Evolutionary conservation across 345 rosid genomes (phyloP).

Genomic region (Euphorbia tirucalli): DNA sequence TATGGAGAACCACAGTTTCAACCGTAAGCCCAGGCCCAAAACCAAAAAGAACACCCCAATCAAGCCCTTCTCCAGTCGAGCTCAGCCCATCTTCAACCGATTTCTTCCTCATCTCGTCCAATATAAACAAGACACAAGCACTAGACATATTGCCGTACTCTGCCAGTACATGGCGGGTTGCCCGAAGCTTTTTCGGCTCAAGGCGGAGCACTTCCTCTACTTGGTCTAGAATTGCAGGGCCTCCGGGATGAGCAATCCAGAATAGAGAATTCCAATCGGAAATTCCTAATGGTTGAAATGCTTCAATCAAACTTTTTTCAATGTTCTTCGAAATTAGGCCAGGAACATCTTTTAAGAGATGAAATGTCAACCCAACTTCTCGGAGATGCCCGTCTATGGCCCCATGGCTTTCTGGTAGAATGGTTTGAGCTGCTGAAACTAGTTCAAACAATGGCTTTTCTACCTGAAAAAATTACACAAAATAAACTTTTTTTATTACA

Average conservation of each 20-base stretch:
- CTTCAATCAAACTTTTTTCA: constrained; percentile 59
- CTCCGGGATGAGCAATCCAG: constrained; percentile 84
- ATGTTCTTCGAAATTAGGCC: constrained; percentile 67
- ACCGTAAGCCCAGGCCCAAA: constrained; percentile 88
- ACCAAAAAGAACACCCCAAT: constrained; percentile 84
- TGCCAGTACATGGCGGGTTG: constrained; percentile 57
- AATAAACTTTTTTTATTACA: too few relatives aligned
- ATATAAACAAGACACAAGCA: constrained; percentile 69
- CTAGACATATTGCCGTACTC: constrained; percentile 86
- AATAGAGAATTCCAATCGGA: constrained; percentile 77
- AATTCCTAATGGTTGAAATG: constrained; percentile 67
- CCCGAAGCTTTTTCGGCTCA: constrained; percentile 48
- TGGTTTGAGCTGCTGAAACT: constrained; percentile 65
- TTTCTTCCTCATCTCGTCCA: constrained; percentile 78
- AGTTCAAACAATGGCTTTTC: constrained; percentile 65
- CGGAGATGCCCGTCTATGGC: constrained; percentile 70
- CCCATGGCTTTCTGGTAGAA: constrained; percentile 69
- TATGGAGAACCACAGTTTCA: constrained; percentile 73
- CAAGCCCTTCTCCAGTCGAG: constrained; percentile 76
- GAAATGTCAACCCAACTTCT: constrained; percentile 70
- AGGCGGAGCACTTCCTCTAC: constrained; percentile 57
- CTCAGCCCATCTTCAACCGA: constrained; percentile 46
- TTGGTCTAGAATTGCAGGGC: constrained; percentile 62
- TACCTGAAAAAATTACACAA: background rate
- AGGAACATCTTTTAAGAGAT: constrained; percentile 62